A percentile compares a stretch with the other conserved stretches of the same genome.
Evolutionary conservation across 1,139 yeast genomes (phyloP).

Genomic region (Scheffersomyces segobiensis): DNA sequence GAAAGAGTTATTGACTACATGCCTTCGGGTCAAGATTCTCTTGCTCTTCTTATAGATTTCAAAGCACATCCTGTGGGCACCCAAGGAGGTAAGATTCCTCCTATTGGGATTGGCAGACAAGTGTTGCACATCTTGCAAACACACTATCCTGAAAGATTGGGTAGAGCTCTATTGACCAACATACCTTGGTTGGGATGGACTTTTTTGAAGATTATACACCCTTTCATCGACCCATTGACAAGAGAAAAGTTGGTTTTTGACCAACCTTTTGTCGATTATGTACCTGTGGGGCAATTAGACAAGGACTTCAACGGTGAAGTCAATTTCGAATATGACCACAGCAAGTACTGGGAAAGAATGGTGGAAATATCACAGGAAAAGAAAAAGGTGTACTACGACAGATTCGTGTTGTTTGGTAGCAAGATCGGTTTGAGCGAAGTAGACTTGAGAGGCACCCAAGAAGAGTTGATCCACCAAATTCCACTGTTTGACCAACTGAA

Average conservation of each 20-base stretch:
- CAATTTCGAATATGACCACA: constrained; percentile 80
- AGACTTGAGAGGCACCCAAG: constrained; percentile 66
- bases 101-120: constrained; percentile 76
- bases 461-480: constrained; percentile 33
- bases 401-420: constrained; percentile 69
- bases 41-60: constrained; percentile 49
- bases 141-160: constrained; percentile 94
- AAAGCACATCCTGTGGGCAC: constrained; percentile 47
- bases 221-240: constrained; percentile 93
- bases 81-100: constrained; percentile 72
- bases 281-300: constrained; percentile 79
- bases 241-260: constrained; percentile 89
- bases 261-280: constrained; percentile 81
- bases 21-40: constrained; percentile 53
- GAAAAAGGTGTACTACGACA: constrained; percentile 53
- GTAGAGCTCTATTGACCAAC: constrained; percentile 85
- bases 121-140: constrained; percentile 87
- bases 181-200: constrained; percentile 94
- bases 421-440: constrained; percentile 78
- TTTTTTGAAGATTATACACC: constrained; percentile 83
- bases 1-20: constrained; percentile 48
- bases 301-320: constrained; percentile 80
- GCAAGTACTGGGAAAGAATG: constrained; percentile 77
- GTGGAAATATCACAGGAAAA: constrained; percentile 57
- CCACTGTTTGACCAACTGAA: neutral